Evolutionary conservation across 352 stramenopile species (phyloP), one percentile per base, ranked within the genome.

Genomic region (Phytophthora citrophthora): DNA sequence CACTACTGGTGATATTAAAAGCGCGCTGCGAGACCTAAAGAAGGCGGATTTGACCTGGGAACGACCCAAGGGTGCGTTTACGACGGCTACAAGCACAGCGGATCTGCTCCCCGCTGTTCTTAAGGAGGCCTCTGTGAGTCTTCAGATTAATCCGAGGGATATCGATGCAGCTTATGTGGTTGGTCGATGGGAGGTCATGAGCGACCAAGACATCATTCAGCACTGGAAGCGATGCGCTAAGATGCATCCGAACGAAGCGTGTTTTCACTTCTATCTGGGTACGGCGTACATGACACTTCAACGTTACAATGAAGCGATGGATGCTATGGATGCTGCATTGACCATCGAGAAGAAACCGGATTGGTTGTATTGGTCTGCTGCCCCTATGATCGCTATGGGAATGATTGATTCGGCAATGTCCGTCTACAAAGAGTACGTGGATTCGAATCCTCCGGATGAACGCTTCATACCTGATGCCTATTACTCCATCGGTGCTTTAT

Each of bases 161-260:
- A 40, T 59, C 8, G 64, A 74, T 20, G 71, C 71, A 23, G 63
- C 63, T 3, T 79, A 77, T 46, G 68, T 71, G 12, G 38, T 76
- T 16, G 71, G 71, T 15, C 54, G 64, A 29, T 79, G 68, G 68
- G 52, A 71, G n/a, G 55, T 64, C 2, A 52, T 64, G 43, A 69
- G 48, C 23, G 47, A 69, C 16, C 50, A 72, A 46, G 67, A 71
- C n/a, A 27, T 26, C 18, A 12, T 74, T 38, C 34, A 15, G 16
- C 63, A 79, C 39, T 79, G 71, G 68, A 76, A 76, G 32, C 64
- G 63, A 2, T 77, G 71, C 29, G 45, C 64, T 5, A 76, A 79
- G 47, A 20, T 69, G 43, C 58, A 74, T 53, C 59, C 71, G 15
- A 51, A 54, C 3, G 71, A 79, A 43, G 61, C 68, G n/a, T 63